phyloP scores from a whole-genome alignment of 768 basidiomycete genomes.

The Lyophyllum semitale region DNA sequence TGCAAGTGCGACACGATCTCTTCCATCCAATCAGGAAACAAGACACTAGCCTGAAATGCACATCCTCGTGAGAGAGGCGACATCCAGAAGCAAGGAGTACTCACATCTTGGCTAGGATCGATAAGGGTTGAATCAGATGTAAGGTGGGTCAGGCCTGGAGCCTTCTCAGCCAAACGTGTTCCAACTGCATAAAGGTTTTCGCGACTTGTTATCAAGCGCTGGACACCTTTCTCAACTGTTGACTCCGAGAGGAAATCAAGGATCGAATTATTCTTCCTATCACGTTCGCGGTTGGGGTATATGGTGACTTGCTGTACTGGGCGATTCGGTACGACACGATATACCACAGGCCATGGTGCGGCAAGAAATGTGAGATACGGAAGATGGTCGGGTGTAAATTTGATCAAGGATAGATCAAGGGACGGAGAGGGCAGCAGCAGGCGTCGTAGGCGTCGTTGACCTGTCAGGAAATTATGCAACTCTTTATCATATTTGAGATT shows the following conservation, averaged over 20 bases:
- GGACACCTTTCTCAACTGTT: slow-evolving; percentile 15
- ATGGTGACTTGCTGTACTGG: slow-evolving; percentile 19
- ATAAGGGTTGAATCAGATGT: neutral
- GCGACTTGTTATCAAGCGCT: slow-evolving; percentile 11
- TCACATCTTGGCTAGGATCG: neutral
- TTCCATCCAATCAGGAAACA: slow-evolving; percentile 24
- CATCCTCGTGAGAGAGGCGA: neutral
- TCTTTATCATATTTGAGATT: slow-evolving; percentile 17
- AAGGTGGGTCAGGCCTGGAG: neutral
- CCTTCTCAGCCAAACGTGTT: neutral
- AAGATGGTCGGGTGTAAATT: neutral
- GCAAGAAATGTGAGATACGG: slow-evolving; percentile 18
- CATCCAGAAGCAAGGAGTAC: neutral
- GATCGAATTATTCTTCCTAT: slow-evolving; percentile 1
- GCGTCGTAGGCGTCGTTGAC: slow-evolving; percentile 11
- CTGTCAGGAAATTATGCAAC: slow-evolving; percentile 17
- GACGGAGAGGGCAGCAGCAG: neutral
- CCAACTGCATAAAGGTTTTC: neutral
- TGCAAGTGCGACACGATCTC: slow-evolving; percentile 19
- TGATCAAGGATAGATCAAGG: neutral
- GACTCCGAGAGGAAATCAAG: slow-evolving; percentile 21
- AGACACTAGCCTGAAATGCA: neutral
- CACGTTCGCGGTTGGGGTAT: slow-evolving; percentile 2
- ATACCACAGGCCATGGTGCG: slow-evolving; percentile 21
- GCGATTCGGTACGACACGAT: slow-evolving; percentile 20